Evolutionary conservation across 257 asterid species (phyloP).

Genomic region (Solanum ossicruentum): DNA sequence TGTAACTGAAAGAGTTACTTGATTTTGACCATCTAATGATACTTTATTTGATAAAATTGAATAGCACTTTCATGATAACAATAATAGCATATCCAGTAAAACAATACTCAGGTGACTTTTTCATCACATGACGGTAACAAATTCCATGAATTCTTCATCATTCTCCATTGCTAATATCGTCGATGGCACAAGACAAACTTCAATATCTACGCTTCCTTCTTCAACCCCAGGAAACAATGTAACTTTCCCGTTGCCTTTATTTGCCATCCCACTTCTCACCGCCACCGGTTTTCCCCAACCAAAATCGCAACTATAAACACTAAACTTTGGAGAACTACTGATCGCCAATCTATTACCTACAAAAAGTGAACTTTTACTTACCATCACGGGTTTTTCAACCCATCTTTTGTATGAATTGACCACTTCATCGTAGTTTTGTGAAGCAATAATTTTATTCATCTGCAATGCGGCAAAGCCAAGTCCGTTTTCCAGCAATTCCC

Average conservation of each 20-base stretch:
- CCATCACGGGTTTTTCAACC: background rate
- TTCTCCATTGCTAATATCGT: conserved; percentile 17
- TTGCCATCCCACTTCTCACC: conserved; percentile 31
- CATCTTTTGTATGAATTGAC: background rate
- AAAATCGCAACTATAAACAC: conserved; percentile 12
- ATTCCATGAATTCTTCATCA: conserved; percentile 31
- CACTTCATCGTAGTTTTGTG: background rate
- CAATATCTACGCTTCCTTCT: conserved; percentile 43
- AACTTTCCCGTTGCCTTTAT: conserved; percentile 27
- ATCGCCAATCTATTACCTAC: background rate
- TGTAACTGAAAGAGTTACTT: too few species aligned
- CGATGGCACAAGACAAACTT: conserved; percentile 17
- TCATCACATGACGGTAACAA: background rate
- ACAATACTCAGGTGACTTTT: too few species aligned
- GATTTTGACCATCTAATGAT: too few species aligned
- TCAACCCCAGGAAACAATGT: conserved; percentile 16
- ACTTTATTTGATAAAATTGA: too few species aligned
- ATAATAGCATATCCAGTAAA: too few species aligned
- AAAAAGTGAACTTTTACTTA: too few species aligned
- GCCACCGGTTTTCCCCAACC: conserved; percentile 40
- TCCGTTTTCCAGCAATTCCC: background rate
- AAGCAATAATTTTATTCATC: background rate
- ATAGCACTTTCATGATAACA: too few species aligned
- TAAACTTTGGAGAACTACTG: conserved; percentile 34
- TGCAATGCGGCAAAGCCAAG: conserved; percentile 1